A percentile compares a stretch with the other conserved stretches of the same genome.
These are phyloP conservation scores for Rhodotorula sp. DNA, from an alignment of 1,284 basidiomycete species.

Conservation along the genomic window DNA sequence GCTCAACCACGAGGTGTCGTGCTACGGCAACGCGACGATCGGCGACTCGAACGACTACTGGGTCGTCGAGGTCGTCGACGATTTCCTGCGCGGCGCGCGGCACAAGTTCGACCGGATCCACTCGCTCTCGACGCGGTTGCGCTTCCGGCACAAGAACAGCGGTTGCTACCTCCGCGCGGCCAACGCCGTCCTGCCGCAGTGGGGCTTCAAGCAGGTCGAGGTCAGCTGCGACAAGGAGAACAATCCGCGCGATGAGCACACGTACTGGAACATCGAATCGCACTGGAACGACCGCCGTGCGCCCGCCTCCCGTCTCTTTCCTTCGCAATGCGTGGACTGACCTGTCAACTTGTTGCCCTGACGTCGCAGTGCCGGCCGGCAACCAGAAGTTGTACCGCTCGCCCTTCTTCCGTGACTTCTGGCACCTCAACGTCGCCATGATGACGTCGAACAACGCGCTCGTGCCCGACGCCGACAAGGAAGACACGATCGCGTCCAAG, in stretches of 20 bases:
- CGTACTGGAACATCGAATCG: slow-evolving; percentile 97
- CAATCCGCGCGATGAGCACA: slow-evolving; percentile 77
- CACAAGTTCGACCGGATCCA: slow-evolving; percentile 69
- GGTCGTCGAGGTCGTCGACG: slow-evolving; percentile 92
- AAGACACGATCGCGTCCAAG: slow-evolving; percentile 90
- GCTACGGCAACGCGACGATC: slow-evolving; percentile 83
- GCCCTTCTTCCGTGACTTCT: slow-evolving; percentile 94
- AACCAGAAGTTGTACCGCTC: slow-evolving; percentile 81
- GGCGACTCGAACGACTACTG: slow-evolving; percentile 90
- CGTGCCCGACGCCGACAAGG: slow-evolving; percentile 94
- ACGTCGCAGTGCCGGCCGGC: slow-evolving; percentile 70
- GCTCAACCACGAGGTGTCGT: slow-evolving; percentile 85
- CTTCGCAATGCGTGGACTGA: slow-evolving; percentile 2
- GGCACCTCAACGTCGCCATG: slow-evolving; percentile 99
- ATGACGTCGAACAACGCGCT: slow-evolving; percentile 99
- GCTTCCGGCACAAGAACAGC: slow-evolving; percentile 74
- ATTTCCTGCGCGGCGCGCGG: slow-evolving; percentile 66
- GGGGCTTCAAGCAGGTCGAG: slow-evolving; percentile 99
- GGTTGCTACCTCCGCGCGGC: slow-evolving; percentile 90
- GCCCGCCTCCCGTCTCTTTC: slow-evolving; percentile 45
- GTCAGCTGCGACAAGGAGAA: slow-evolving; percentile 91
- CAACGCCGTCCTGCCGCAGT: slow-evolving; percentile 87
- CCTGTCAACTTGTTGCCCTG: too few relatives aligned
- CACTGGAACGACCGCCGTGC: slow-evolving; percentile 90
- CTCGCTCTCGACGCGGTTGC: slow-evolving; percentile 83